Base-by-base conservation (phyloP, 202 grass and related monocot species). In the Carex sylvatica region DNA sequence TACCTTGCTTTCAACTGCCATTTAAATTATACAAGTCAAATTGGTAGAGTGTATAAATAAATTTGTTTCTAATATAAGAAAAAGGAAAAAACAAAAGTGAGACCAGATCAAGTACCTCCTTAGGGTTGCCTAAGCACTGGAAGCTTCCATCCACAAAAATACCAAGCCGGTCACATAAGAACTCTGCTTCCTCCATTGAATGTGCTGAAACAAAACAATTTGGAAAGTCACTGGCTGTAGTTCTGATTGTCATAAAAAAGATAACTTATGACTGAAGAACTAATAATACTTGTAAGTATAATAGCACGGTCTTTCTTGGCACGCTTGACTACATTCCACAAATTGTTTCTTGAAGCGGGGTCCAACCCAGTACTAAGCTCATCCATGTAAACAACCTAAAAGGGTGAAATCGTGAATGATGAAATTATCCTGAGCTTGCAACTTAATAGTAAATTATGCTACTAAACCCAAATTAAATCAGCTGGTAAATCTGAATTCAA, bases 121-220 rank as follows among this genome's bases (percentile, higher is more conserved):
- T 92, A 19, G 92, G 85, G 35, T 70, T 90, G 80, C 92, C 95
- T 70, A 98, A 90, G 78, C 92, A 98, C 76, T 90, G 89, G 28
- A 98, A 88, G 61, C 79, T 90, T 69, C 95, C 92, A 63, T 98
- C 86, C 9, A 93, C 89, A 85, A 95, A 93, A 62, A 95, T 98
- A 30, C 92, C 94, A 15, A 98, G 54, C 23, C 89, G 86, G 46
- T 95, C 95, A 24, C 91, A 95, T 20, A 98, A 83, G 71, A 84
- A 68, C 86, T 98, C 91, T 52, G 95, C 95, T 81, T 95, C 92
- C 86, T 98, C 95, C 94, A 97, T 97, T 59, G 91, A 97, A 85
- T 97, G 94, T 14, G 91, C 94, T 97, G 67, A 31, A 83, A 55
- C n/a, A 63, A 79, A 87, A 38, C 1, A 61, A 64, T 93, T 38